Conservation (phyloP, 2,329 filamentous ascomycete species). For the Penicillium sclerotiorum region DNA sequence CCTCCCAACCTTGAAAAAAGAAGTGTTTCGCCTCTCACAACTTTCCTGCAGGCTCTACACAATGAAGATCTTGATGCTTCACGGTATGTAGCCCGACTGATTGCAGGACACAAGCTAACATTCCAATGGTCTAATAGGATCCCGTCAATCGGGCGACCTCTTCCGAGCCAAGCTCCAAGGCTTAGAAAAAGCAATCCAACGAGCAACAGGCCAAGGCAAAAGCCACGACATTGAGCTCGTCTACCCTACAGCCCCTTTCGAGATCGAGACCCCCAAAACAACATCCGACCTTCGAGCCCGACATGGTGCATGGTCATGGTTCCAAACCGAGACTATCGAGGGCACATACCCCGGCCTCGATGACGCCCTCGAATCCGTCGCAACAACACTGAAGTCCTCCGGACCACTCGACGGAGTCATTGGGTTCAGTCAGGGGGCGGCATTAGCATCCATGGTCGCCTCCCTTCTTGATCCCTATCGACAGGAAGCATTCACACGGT, state of each 20-base stretch:
- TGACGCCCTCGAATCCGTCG: neutral
- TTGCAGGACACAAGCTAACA: neutral
- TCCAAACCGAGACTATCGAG: constrained; percentile 3
- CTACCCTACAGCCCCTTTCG: constrained; percentile 10
- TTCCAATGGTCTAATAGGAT: neutral
- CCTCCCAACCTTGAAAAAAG: no score
- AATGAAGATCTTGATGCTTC: constrained; percentile 12
- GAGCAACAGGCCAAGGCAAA: neutral
- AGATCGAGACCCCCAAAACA: neutral
- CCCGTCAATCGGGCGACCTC: constrained; percentile 13
- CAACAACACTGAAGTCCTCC: neutral
- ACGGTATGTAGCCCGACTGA: neutral
- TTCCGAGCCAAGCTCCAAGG: constrained; percentile 10
- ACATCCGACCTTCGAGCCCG: constrained; percentile 3
- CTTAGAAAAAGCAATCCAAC: constrained; percentile 4
- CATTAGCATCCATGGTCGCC: constrained; percentile 4
- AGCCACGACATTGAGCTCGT: neutral
- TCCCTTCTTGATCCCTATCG: constrained; percentile 4
- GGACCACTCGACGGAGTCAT: constrained; percentile 10
- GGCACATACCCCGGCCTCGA: neutral
- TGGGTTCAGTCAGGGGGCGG: constrained; percentile 12
- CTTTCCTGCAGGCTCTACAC: no score
- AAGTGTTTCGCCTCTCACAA: no score
- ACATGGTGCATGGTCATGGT: constrained; percentile 10
- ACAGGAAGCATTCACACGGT: neutral